A percentile compares a stretch with the other conserved stretches of the same genome.
Evolutionary conservation across 306 rosid genomes (phyloP).

Genomic region (Castanospermum australe): DNA sequence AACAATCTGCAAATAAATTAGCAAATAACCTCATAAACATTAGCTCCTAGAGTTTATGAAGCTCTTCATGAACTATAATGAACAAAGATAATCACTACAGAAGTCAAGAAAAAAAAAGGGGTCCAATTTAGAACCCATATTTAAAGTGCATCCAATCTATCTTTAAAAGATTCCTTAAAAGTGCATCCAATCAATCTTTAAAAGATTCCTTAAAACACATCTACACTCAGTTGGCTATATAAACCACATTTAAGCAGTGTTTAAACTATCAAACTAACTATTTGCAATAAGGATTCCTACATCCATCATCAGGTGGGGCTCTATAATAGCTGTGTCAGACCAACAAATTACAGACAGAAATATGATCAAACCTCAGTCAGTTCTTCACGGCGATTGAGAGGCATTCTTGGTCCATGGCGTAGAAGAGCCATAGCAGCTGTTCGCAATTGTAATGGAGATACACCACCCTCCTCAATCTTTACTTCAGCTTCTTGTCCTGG

Average conservation of each 20-base stretch:
- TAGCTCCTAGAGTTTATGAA: not conserved
- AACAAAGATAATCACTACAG: not conserved
- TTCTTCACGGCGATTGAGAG: constrained; percentile 70
- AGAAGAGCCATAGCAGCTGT: constrained; percentile 94
- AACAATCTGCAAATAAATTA: constrained; percentile 54
- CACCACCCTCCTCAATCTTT: constrained; percentile 62
- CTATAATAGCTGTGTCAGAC: constrained; percentile 7
- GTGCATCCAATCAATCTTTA: not conserved
- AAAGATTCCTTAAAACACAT: not conserved
- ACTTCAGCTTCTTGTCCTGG: constrained; percentile 41
- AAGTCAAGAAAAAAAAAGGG: not conserved
- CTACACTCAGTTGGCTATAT: not conserved
- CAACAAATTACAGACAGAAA: constrained; percentile 14
- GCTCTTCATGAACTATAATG: constrained; percentile 7
- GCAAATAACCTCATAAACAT: not conserved
- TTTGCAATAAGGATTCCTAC: not conserved
- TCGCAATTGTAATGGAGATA: constrained; percentile 88
- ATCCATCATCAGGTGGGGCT: not conserved
- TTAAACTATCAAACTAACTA: not conserved
- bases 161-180: not conserved
- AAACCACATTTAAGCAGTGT: constrained; percentile 1
- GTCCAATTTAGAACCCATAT: constrained; percentile 6
- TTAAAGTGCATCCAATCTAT: not conserved
- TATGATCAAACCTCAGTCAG: constrained; percentile 60
- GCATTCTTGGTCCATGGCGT: constrained; percentile 93